Conservation (phyloP, 441 rosid genomes). For the Populus trichocarpa region DNA sequence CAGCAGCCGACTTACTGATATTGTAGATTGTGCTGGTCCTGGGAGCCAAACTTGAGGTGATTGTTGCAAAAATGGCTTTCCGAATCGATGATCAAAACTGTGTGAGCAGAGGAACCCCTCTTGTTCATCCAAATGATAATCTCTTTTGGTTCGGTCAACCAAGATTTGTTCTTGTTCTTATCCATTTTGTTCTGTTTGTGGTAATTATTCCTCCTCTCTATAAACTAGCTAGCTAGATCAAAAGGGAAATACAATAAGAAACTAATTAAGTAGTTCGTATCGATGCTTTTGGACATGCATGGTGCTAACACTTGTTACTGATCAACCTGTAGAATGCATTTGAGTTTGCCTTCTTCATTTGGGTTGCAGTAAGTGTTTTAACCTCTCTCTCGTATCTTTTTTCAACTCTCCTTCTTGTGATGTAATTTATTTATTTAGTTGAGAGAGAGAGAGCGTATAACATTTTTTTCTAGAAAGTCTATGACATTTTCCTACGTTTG, state of each 20-base stretch:
- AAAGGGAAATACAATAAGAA: neutral
- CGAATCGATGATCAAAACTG: conserved; percentile 16
- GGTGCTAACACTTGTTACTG: neutral
- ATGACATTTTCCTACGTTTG: neutral
- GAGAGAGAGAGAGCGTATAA: neutral
- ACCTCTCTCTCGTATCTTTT: neutral
- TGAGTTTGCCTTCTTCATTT: conserved; percentile 39
- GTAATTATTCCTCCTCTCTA: conserved; percentile 11
- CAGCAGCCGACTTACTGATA: neutral
- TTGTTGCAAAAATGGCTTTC: conserved; percentile 39
- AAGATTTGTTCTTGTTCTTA: conserved; percentile 17
- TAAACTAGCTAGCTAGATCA: neutral
- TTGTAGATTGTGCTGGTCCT: conserved; percentile 26
- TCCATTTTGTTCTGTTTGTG: conserved; percentile 27
- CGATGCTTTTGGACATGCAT: neutral
- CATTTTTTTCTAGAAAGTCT: neutral
- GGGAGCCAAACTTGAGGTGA: conserved; percentile 37
- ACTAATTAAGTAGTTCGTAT: neutral
- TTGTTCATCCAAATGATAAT: conserved; percentile 27
- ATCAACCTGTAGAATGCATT: conserved; percentile 33
- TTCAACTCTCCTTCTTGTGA: neutral
- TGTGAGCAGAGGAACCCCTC: conserved; percentile 24
- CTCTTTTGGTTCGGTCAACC: conserved; percentile 27
- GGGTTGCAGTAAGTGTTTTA: conserved; percentile 32
- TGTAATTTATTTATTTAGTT: neutral